Conservation (phyloP, 805 yeast species). For the Candida ipomoeae region DNA sequence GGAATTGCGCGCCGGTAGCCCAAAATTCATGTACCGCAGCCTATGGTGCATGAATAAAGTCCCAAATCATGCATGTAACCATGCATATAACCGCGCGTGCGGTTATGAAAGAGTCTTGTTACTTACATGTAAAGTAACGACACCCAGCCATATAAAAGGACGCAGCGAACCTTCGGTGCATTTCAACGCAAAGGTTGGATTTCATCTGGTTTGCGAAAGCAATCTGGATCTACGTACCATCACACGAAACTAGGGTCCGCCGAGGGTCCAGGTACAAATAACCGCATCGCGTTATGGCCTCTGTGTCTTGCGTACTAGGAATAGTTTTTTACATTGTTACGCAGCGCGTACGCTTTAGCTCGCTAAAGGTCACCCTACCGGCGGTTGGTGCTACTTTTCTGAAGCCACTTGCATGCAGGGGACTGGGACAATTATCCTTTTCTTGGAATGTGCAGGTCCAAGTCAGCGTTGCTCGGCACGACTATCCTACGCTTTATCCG, state of each 20-base stretch:
- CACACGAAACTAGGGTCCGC: background rate
- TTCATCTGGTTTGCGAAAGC: no score
- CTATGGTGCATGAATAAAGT: background rate
- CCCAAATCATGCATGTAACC: slow-evolving; percentile 3
- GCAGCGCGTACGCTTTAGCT: slow-evolving; percentile 3
- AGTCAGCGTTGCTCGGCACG: background rate
- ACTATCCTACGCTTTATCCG: background rate
- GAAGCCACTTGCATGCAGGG: slow-evolving; percentile 1
- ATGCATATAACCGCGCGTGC: slow-evolving; percentile 3
- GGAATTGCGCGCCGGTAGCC: slow-evolving; percentile 5
- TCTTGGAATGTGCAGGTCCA: background rate
- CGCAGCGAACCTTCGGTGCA: background rate
- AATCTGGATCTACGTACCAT: background rate
- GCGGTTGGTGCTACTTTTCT: background rate
- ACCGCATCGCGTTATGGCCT: background rate
- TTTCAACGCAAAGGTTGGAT: background rate
- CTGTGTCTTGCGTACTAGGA: slow-evolving; percentile 1
- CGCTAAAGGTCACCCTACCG: background rate
- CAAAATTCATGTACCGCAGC: background rate
- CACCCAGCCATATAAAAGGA: background rate
- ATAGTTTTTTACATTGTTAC: slow-evolving; percentile 2
- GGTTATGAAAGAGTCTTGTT: background rate
- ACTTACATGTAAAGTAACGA: background rate
- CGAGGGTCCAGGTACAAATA: background rate
- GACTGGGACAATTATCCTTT: background rate